Evolutionary conservation across 1,284 basidiomycete species (phyloP), one percentile per base, ranked within the genome.

Genomic region (Tylopilus orsonianus): DNA sequence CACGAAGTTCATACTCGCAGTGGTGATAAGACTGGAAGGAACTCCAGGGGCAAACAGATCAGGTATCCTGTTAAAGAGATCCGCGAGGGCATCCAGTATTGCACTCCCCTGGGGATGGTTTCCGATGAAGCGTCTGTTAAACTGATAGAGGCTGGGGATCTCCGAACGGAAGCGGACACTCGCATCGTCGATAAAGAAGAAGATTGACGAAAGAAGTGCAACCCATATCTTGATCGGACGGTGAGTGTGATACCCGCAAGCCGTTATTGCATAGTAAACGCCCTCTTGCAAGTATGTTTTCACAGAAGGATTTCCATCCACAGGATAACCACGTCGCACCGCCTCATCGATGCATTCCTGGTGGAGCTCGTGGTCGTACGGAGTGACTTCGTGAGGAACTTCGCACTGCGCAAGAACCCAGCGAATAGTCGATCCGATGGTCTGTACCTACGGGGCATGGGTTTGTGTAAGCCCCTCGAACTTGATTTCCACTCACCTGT

Each of bases 131-230:
- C 61, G 57, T 13, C 56, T 44, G 10, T 61, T 58, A 48, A 70
- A 71, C 13, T 42, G 13, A 26, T 56, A 54, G 24, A 66, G 34
- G 3, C 44, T 27, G 5, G 54, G 51, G 6, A 61, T 42, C 14
- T 67, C 57, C 3, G 44, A 27, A 18, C 47, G 42, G 37, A 42
- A 52, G 13, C 14, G 20, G 5, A 13, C 7, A 13, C 53, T 50
- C n/a, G 49, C 39, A 19, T 71, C 70, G 34, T 70, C 67, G 23
- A 66, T 16, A 29, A 52, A 59, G 16, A 50, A 44, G n/a, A 43
- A 33, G 29, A 52, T 59, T 2, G 64, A 47, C 5, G 60, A 62
- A 30, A 55, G 62, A 18, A 69, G 55, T 10, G 57, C 55, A 18
- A 61, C 55, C 56, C 61, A 59, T 26, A 50, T 20, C 24, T 47